Evolutionary conservation across 345 rosid genomes (phyloP).

Genomic region (Boechera retrofracta): DNA sequence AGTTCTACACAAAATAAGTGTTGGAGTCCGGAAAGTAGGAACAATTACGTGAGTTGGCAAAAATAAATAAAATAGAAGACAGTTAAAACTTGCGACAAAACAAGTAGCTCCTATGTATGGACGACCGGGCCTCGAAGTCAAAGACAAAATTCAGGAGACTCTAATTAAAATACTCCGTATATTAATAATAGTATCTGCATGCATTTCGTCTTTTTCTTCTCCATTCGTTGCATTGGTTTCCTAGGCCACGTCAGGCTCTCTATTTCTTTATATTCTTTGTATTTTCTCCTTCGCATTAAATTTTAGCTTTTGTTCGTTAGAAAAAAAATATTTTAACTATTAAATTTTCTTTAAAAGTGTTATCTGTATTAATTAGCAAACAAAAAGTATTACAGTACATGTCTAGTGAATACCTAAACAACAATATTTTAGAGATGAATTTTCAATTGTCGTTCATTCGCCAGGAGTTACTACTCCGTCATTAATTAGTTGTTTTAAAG

Average conservation of each 20-base stretch:
- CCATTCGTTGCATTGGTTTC: slow-evolving; percentile 22
- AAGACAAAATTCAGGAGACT: not conserved
- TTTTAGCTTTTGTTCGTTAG: not conserved
- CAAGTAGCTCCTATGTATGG: not conserved
- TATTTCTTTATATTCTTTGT: slow-evolving; percentile 9
- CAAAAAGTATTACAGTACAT: no score
- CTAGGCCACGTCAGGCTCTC: slow-evolving; percentile 19
- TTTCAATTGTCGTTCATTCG: not conserved
- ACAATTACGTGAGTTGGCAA: slow-evolving; percentile 18
- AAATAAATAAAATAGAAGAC: not conserved
- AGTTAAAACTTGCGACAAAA: slow-evolving; percentile 28
- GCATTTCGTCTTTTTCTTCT: slow-evolving; percentile 39
- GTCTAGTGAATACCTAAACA: not conserved
- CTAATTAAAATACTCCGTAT: not conserved
- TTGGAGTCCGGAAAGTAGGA: not conserved
- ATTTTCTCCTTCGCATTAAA: not conserved
- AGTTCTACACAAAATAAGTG: slow-evolving; percentile 3
- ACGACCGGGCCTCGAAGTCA: slow-evolving; percentile 30
- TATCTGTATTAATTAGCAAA: not conserved
- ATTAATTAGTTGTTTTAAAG: not conserved
- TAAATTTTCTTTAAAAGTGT: not conserved
- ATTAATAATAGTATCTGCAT: slow-evolving; percentile 21
- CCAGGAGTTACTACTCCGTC: no score
- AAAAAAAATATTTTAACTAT: not conserved
- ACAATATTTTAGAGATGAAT: not conserved